Base-by-base conservation (phyloP, 495 filamentous ascomycete species). In the Cercophora scortea region DNA sequence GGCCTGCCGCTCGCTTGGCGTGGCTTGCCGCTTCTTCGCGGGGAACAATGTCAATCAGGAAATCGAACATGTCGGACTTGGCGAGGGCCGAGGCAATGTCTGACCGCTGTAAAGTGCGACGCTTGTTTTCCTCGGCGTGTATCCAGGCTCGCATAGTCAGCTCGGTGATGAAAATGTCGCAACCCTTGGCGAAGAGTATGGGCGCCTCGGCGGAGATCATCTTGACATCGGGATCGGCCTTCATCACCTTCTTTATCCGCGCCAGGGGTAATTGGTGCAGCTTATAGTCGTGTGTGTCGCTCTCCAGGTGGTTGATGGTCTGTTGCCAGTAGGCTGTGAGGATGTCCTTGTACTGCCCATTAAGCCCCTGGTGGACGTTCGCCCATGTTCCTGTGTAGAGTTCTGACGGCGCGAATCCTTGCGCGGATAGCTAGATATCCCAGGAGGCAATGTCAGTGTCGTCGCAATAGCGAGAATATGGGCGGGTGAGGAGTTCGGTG, bases 141-240 rank as follows among this genome's bases (percentile, higher is more conserved):
- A 98, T 97, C 93, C 93, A 98, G n/a, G 93, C 93, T 46, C 93
- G 89, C 93, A 98, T 98, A 1, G 93, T 97, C 43, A 98, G 77
- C 69, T 98, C 93, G 4, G 93, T 98, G 63, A 98, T 98, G 73
- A 98, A 98, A 61, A 98, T 96, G 66, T 98, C 93, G 71, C 93
- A 98, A 40, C 94, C 93, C 74, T 98, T 98, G 45, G 93, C 93
- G 64, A 98, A 98, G 13, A 98, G 74, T 62, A 98, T 98, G 11
- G 93, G 93, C 6, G 93, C 93, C 71, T 98, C 93, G 17, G 93
- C 93, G 10, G 90, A 96, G 47, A 98, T 98, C 93, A 98, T 98
- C 73, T 98, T 98, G 46, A 98, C 93, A 57, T 98, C 93, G 1
- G 93, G 93, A 59, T 98, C 93, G 3, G 93, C 93, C 71, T 98